phyloP scores from a whole-genome alignment of 257 asterid genomes.

The Penstemon newberryi region DNA sequence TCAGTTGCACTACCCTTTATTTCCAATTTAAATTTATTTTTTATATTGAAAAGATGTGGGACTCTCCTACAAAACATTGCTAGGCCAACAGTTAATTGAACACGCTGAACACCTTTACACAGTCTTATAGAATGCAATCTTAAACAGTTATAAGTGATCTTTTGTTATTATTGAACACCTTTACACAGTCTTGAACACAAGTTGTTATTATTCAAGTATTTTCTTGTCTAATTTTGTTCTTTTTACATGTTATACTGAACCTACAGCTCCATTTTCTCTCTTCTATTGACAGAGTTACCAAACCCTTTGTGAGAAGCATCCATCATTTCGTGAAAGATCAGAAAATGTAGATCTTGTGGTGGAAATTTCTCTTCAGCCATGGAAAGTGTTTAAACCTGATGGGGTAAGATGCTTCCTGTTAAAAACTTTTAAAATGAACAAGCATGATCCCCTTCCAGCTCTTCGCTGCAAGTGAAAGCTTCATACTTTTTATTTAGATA shows the following conservation, averaged over 20 bases:
- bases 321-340: conserved; percentile 94
- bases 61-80: neutral
- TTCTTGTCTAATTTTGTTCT: conserved; percentile 12
- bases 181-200: too few species aligned
- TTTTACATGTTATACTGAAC: conserved; percentile 28
- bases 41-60: neutral
- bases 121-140: neutral
- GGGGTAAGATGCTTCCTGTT: conserved; percentile 59
- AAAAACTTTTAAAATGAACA: conserved; percentile 6
- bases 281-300: conserved; percentile 79
- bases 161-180: too few species aligned
- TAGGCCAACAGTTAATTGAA: neutral
- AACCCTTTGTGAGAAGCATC: conserved; percentile 88
- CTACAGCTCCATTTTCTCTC: conserved; percentile 20
- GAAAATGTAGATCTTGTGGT: conserved; percentile 99
- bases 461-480: neutral
- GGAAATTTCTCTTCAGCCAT: conserved; percentile 96
- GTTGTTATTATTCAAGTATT: conserved; percentile 9
- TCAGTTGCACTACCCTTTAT: neutral
- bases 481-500: neutral
- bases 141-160: neutral
- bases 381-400: conserved; percentile 92
- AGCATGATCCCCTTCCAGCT: neutral
- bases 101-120: too few species aligned
- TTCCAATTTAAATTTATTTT: neutral